These are phyloP conservation scores for Loxodes magnus DNA, from an alignment of 73 alveolate genomes.

Conservation along the genomic window DNA sequence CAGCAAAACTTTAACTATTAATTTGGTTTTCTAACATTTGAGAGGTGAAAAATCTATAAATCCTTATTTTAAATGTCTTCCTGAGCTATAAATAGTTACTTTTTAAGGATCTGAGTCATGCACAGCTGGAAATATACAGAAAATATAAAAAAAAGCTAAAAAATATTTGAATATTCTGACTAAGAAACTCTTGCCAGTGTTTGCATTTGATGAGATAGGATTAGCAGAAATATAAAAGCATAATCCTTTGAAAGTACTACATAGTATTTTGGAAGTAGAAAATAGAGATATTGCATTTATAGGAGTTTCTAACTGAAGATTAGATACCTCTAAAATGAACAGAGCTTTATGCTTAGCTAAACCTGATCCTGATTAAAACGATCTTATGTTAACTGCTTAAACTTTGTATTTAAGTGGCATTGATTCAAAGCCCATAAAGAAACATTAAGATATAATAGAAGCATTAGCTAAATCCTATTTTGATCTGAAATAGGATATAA, in stretches of 20 bases:
- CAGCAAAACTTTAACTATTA: slow-evolving; percentile 54
- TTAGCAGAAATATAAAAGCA: slow-evolving; percentile 3
- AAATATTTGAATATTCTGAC: slow-evolving; percentile 7
- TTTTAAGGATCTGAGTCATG: slow-evolving; percentile 56
- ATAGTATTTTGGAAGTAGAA: slow-evolving; percentile 7
- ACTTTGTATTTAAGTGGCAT: slow-evolving; percentile 25
- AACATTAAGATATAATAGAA: slow-evolving; percentile 8
- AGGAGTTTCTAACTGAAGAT: slow-evolving; percentile 8
- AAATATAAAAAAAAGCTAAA: slow-evolving; percentile 46
- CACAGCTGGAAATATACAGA: slow-evolving; percentile 47
- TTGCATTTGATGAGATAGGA: slow-evolving; percentile 15
- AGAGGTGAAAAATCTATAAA: slow-evolving; percentile 43
- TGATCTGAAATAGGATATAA: slow-evolving; percentile 9
- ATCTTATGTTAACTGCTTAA: slow-evolving; percentile 21
- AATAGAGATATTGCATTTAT: slow-evolving; percentile 8
- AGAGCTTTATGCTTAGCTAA: slow-evolving; percentile 39
- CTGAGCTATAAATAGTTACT: slow-evolving; percentile 26
- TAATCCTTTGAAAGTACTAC: slow-evolving; percentile 10
- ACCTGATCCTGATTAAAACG: slow-evolving; percentile 50
- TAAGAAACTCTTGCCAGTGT: not conserved
- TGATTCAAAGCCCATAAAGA: slow-evolving; percentile 9
- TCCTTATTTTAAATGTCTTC: slow-evolving; percentile 25
- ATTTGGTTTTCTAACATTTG: slow-evolving; percentile 35
- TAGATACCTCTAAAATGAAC: slow-evolving; percentile 11
- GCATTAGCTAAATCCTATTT: slow-evolving; percentile 31